Base-by-base conservation (phyloP, 441 rosid genomes). In the Pelargonium fulgidum region DNA sequence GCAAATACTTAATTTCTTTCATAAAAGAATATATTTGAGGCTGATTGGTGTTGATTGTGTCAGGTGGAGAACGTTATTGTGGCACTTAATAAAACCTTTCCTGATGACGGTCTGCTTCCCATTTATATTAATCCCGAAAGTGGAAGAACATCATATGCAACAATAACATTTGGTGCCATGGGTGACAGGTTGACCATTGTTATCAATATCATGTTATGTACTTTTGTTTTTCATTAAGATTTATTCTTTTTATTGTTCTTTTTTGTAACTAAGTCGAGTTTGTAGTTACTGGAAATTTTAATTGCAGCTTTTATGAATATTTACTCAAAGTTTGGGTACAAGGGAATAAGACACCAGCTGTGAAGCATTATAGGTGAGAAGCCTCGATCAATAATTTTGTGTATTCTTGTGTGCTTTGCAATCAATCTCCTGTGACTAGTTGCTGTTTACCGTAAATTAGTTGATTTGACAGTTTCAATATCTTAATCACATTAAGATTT, bases 261-360 rank as follows among this genome's bases (percentile, higher is more conserved):
- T 22, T 61, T 61, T 1, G 14, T 61, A 9, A 24, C 64, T 11
- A 24, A 62, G 64, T 12, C 4, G 64, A 61, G 64, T 26, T 62
- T 62, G 26, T 59, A 0, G 64, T 59, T 22, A 59, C 29, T 59
- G 33, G 22, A 68, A 36, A 36, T 47, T 29, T 42, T 58, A 1
- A 56, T 19, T 74, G 86, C 92, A 95, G 99, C 85, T 92, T 95
- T 77, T 95, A 95, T 66, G 98, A 92, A 67, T 95, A 95, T 77
- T 81, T 95, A 81, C 98, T 95, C 75, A 95, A 92, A 81, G 98
- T 85, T 74, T 95, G 99, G 99, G 81, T 92, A 71, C 93, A 90
- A 73, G 99, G 98, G 78, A 92, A 86, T 83, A 89, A 78, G 83
- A 89, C 95, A 73, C 78, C 85, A 77, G 73, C 83, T 63, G 89